These are phyloP conservation scores for Populus hybrid DNA, from an alignment of 441 rosid genomes.

Conservation along the genomic window DNA sequence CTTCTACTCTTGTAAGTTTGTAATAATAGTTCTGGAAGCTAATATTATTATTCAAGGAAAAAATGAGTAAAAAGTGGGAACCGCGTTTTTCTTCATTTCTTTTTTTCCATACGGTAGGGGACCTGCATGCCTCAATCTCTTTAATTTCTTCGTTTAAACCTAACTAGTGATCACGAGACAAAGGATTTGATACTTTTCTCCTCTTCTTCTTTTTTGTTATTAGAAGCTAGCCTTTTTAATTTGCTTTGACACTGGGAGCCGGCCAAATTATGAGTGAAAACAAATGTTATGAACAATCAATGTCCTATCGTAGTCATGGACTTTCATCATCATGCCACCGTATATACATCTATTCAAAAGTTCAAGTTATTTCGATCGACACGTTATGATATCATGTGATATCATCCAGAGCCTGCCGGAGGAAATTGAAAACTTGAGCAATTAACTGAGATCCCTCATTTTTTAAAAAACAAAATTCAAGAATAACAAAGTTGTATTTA, in stretches of 20 bases:
- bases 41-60: not conserved
- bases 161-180: not conserved
- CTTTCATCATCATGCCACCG: not conserved
- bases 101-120: not conserved
- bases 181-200: not conserved
- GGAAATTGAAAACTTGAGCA: too few relatives aligned
- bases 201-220: not conserved
- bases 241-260: conserved; percentile 32
- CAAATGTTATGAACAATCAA: conserved; percentile 1
- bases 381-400: too few relatives aligned
- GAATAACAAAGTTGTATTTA: too few relatives aligned
- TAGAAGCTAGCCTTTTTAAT: not conserved
- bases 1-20: not conserved
- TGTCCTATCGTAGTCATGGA: not conserved
- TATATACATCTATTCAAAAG: too few relatives aligned
- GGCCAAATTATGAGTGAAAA: conserved; percentile 29
- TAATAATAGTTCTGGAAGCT: not conserved
- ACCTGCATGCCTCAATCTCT: not conserved
- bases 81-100: not conserved
- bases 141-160: not conserved
- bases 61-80: not conserved
- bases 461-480: too few relatives aligned
- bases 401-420: too few relatives aligned
- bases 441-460: too few relatives aligned
- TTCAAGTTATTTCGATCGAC: too few relatives aligned